phyloP scores from a whole-genome alignment of 345 rosid species.

The Eucalyptus marginata region DNA sequence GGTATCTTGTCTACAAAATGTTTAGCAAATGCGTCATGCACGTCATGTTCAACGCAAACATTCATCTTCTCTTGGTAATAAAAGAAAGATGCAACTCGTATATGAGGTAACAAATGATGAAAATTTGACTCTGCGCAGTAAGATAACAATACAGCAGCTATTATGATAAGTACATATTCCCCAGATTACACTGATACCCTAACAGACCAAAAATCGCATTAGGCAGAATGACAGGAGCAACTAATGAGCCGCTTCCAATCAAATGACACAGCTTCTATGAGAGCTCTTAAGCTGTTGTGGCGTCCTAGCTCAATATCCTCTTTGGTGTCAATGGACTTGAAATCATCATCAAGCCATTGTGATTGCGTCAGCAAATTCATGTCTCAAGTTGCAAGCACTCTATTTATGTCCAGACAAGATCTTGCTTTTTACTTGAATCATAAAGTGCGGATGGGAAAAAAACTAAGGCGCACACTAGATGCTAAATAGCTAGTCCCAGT shows the following conservation, averaged over 20 bases:
- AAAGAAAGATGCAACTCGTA: slow-evolving; percentile 76
- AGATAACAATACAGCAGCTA: not conserved
- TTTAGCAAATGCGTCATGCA: slow-evolving; percentile 81
- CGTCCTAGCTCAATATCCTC: not conserved
- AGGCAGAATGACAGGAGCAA: not conserved
- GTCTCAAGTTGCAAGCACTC: not conserved
- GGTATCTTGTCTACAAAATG: slow-evolving; percentile 88
- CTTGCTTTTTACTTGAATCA: not conserved
- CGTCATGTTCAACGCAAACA: slow-evolving; percentile 85
- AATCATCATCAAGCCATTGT: not conserved
- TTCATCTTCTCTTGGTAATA: slow-evolving; percentile 84
- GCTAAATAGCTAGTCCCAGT: not conserved
- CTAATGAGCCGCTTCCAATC: not conserved
- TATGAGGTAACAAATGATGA: not conserved
- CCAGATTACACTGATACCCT: not conserved
- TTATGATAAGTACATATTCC: not conserved
- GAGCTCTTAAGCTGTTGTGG: not conserved
- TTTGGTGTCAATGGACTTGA: not conserved
- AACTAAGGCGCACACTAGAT: not conserved
- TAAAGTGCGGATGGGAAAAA: not conserved
- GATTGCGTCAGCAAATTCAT: not conserved
- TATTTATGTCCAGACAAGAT: not conserved
- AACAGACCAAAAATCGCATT: not conserved
- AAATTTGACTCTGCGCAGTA: not conserved
- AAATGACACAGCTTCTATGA: not conserved